Evolutionary conservation across 768 basidiomycete genomes (phyloP).

Genomic region (Termitomyces eurrhizus): DNA sequence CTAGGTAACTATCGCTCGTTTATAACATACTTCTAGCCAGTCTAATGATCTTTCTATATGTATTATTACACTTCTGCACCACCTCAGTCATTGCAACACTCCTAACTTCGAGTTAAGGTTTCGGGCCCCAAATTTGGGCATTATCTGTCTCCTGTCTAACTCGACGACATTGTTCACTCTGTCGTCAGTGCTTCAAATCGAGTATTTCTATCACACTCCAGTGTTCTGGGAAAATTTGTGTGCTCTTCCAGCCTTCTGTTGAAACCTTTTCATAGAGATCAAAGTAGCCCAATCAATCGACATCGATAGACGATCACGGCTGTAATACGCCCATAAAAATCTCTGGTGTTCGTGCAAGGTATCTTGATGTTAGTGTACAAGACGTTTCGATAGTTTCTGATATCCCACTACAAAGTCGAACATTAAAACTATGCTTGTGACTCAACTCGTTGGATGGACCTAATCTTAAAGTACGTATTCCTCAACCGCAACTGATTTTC

Average conservation of each 20-base stretch:
- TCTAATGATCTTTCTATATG: neutral
- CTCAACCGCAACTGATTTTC: no score
- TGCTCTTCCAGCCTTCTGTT: neutral
- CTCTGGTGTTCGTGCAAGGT: neutral
- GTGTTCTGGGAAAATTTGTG: neutral
- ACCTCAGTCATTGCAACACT: neutral
- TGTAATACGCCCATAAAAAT: neutral
- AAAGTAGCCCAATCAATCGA: neutral
- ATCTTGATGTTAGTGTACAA: neutral
- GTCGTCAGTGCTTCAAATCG: neutral
- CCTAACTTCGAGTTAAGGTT: neutral
- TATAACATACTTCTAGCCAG: neutral
- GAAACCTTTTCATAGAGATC: neutral
- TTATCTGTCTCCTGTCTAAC: neutral
- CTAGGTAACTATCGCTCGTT: neutral
- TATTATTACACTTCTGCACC: neutral
- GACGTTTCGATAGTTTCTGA: neutral
- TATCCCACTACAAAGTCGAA: neutral
- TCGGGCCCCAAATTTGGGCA: neutral
- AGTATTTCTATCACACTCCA: neutral
- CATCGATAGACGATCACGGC: neutral
- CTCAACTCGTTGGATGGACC: neutral
- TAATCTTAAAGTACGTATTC: neutral
- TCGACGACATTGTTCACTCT: neutral
- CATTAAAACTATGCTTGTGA: constrained; percentile 2